A percentile compares a stretch with the other conserved stretches of the same genome.
Conservation (phyloP, 2,329 filamentous ascomycete species). For the Colletotrichum cordylinicola region DNA sequence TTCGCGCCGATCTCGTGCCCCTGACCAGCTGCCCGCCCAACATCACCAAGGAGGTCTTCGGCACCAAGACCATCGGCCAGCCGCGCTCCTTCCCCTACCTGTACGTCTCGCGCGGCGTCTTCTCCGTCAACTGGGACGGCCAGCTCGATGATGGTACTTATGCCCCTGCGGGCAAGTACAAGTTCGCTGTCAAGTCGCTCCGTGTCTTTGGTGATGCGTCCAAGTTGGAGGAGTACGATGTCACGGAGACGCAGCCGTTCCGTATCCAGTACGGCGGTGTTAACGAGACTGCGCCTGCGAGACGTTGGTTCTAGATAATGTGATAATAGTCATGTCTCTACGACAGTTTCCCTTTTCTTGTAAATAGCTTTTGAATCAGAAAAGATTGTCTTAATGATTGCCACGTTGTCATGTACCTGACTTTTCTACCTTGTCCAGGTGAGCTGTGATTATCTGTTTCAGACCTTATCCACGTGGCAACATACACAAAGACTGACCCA, state of each 20-base stretch:
- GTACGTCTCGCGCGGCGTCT: slow-evolving; percentile 35
- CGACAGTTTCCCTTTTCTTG: background rate
- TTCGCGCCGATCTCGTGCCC: slow-evolving; percentile 52
- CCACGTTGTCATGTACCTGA: no score
- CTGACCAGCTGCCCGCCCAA: slow-evolving; percentile 33
- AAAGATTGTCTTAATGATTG: no score
- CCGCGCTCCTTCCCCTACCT: slow-evolving; percentile 45
- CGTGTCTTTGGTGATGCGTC: slow-evolving; percentile 55
- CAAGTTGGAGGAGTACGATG: slow-evolving; percentile 52
- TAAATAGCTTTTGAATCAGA: background rate
- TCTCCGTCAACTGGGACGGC: slow-evolving; percentile 47
- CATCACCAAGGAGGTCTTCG: slow-evolving; percentile 36
- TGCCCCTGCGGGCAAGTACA: slow-evolving; percentile 55
- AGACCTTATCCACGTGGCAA: no score
- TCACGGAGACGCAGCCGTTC: slow-evolving; percentile 45
- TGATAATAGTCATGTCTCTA: background rate
- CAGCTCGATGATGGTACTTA: slow-evolving; percentile 51
- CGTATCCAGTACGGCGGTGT: slow-evolving; percentile 44
- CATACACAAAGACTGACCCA: no score
- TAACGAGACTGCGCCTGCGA: slow-evolving; percentile 5
- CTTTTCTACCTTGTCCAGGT: no score
- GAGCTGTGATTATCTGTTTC: no score
- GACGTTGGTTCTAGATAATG: background rate
- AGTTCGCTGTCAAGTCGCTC: slow-evolving; percentile 53
- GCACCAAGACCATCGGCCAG: slow-evolving; percentile 47